Conservation (phyloP, 164 flowering plant genomes). For the Chimonanthus praecox region DNA sequence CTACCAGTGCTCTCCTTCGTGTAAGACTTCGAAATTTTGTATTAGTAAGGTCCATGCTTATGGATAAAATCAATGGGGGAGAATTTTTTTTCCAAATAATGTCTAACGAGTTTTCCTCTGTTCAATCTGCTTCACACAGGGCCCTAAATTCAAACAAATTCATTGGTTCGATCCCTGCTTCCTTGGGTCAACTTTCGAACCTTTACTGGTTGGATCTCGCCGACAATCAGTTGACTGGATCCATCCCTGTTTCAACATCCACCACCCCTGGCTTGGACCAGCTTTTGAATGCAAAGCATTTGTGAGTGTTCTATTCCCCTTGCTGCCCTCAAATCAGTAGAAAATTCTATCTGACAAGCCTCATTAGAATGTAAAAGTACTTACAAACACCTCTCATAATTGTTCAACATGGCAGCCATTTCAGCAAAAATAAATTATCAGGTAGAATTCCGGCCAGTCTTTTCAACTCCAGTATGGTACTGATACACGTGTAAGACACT, state of each 20-base stretch:
- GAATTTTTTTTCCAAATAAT: background rate
- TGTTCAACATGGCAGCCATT: conserved; percentile 56
- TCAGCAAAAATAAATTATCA: conserved; percentile 81
- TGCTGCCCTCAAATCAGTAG: background rate
- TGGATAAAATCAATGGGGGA: background rate
- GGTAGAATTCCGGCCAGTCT: conserved; percentile 63
- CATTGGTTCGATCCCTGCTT: conserved; percentile 64
- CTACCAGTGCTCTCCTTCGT: conserved; percentile 61
- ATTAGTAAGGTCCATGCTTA: background rate
- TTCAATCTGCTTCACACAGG: conserved; percentile 41
- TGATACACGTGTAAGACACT: conserved; percentile 77
- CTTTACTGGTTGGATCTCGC: conserved; percentile 92
- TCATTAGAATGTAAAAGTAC: background rate
- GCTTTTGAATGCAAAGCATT: conserved; percentile 73
- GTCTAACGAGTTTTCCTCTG: background rate
- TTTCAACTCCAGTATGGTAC: conserved; percentile 66
- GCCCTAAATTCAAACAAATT: conserved; percentile 86
- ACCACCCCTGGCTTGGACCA: conserved; percentile 66
- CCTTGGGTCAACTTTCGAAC: conserved; percentile 69
- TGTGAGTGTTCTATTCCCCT: conserved; percentile 32
- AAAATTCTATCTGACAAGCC: background rate
- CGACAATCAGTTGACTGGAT: conserved; percentile 74
- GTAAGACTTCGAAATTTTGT: conserved; percentile 34
- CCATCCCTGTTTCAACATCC: conserved; percentile 62
- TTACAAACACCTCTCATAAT: background rate